phyloP scores from a whole-genome alignment of 441 rosid genomes.

The Viola pubescens region DNA sequence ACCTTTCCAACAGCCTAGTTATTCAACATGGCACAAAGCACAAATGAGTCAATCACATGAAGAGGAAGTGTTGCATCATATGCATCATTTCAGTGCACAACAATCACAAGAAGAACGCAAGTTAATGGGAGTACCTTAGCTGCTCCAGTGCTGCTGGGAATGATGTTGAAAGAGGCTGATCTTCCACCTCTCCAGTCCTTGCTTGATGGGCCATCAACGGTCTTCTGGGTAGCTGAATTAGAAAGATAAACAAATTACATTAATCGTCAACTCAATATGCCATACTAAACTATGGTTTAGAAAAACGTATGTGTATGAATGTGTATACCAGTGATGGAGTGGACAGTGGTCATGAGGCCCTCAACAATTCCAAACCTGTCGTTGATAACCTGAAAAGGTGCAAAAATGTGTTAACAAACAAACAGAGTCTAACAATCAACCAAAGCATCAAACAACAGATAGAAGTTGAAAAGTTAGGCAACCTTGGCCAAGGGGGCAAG shows the following conservation, averaged over 20 bases:
- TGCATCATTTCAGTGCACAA: too few relatives aligned
- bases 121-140: slow-evolving; percentile 42
- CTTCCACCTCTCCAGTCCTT: slow-evolving; percentile 98
- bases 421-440: not conserved
- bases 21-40: not conserved
- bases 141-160: slow-evolving; percentile 90
- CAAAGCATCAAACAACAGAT: not conserved
- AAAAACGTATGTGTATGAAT: not conserved
- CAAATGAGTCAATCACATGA: not conserved
- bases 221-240: slow-evolving; percentile 62
- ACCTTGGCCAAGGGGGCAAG: slow-evolving; percentile 77
- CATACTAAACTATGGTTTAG: not conserved
- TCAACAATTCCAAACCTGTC: slow-evolving; percentile 77
- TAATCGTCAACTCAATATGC: not conserved
- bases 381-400: slow-evolving; percentile 42
- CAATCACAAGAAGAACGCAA: not conserved
- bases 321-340: slow-evolving; percentile 57
- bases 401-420: not conserved
- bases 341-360: slow-evolving; percentile 86
- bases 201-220: slow-evolving; percentile 80
- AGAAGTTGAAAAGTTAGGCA: not conserved
- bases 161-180: slow-evolving; percentile 86
- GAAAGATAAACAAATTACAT: not conserved
- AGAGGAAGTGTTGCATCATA: too few relatives aligned
- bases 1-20: slow-evolving; percentile 72